These are phyloP conservation scores for Stereocaulon alpinum DNA, from an alignment of 495 filamentous ascomycete genomes.

Conservation along the genomic window DNA sequence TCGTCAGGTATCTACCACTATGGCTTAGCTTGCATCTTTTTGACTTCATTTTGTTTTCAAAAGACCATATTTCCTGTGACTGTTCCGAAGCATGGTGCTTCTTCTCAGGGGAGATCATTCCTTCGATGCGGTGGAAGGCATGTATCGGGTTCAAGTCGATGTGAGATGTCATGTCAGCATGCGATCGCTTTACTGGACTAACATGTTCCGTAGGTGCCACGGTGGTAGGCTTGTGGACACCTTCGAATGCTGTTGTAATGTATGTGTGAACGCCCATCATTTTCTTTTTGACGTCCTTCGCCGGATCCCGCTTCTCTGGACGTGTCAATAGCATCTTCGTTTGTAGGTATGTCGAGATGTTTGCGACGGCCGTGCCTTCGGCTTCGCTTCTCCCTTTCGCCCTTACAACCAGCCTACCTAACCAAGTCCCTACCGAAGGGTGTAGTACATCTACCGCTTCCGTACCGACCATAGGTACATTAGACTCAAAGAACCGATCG, in stretches of 20 bases:
- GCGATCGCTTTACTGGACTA: no score
- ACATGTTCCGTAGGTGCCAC: not conserved
- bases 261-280: not conserved
- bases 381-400: not conserved
- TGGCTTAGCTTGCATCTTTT: not conserved
- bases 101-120: not conserved
- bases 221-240: not conserved
- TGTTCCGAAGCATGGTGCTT: not conserved
- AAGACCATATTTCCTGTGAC: not conserved
- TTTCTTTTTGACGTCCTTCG: not conserved
- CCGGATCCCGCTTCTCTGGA: not conserved
- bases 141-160: no score
- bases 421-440: not conserved
- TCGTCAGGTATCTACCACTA: not conserved
- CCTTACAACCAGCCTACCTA: not conserved
- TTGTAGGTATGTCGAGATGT: not conserved
- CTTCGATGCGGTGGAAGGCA: no score
- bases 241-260: not conserved
- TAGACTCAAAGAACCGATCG: constrained; percentile 1
- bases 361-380: not conserved
- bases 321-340: not conserved
- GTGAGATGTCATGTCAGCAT: no score
- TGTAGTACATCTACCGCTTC: not conserved
- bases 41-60: not conserved
- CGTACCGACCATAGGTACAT: not conserved